These are phyloP conservation scores for Hortiboletus campestris DNA, from an alignment of 768 basidiomycete genomes.

Conservation along the genomic window DNA sequence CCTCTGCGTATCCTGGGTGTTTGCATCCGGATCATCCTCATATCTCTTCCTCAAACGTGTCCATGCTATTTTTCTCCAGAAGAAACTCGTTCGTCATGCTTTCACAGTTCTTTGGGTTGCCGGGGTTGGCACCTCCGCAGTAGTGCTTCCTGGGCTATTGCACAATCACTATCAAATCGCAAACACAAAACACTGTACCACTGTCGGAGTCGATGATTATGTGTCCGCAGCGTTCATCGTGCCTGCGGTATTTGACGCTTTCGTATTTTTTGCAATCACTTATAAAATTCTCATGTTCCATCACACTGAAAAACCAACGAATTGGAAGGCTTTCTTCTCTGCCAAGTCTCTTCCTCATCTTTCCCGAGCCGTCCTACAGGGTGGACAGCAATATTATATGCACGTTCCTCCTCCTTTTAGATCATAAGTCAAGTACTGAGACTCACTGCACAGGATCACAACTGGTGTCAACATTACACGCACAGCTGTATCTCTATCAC, in stretches of 20 bases:
- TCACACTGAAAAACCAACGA: constrained; percentile 4
- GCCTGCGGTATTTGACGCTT: constrained; percentile 31
- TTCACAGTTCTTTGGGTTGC: constrained; percentile 36
- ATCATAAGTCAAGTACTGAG: not conserved
- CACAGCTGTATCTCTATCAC: constrained; percentile 16
- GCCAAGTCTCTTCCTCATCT: constrained; percentile 31
- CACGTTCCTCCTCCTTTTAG: constrained; percentile 12
- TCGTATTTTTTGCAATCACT: constrained; percentile 35
- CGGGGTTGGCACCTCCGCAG: constrained; percentile 24
- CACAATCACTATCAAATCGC: constrained; percentile 29
- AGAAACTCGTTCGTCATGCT: constrained; percentile 15
- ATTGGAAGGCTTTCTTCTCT: constrained; percentile 20
- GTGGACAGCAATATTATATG: constrained; percentile 41
- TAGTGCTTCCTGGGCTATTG: constrained; percentile 27
- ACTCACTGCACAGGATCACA: constrained; percentile 29
- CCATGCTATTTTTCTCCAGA: constrained; percentile 33
- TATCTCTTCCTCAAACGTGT: constrained; percentile 40
- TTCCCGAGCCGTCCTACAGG: constrained; percentile 34
- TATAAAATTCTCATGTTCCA: constrained; percentile 28
- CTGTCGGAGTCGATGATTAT: constrained; percentile 19
- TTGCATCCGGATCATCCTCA: constrained; percentile 28
- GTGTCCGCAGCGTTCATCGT: constrained; percentile 28
- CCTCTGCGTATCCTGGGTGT: constrained; percentile 15
- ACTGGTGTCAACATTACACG: constrained; percentile 32
- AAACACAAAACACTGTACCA: constrained; percentile 34